phyloP scores from a whole-genome alignment of 208 protist species.

The Acanthamoeba lenticulata region DNA sequence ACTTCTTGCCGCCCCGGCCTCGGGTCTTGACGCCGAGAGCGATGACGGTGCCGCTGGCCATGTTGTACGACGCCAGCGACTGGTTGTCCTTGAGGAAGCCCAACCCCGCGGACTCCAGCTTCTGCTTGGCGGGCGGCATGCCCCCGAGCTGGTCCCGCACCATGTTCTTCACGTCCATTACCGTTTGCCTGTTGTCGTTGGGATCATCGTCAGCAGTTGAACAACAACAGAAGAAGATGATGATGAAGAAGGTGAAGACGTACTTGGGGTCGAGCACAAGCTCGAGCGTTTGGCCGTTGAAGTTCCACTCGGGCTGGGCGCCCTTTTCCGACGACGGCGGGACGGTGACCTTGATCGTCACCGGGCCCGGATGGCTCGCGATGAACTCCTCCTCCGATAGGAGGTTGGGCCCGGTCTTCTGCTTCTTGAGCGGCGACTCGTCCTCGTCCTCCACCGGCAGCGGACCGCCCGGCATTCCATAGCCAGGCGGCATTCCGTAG shows the following conservation, averaged over 20 bases:
- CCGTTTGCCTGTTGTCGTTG: too few species aligned
- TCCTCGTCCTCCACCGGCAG: not conserved
- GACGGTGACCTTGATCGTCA: slow-evolving; percentile 14
- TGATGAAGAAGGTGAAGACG: not conserved
- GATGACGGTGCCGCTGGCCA: slow-evolving; percentile 27
- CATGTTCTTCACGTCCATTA: slow-evolving; percentile 61
- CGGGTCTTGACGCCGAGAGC: slow-evolving; percentile 62
- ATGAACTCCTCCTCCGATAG: slow-evolving; percentile 67
- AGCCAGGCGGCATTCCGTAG: too few species aligned
- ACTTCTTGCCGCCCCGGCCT: slow-evolving; percentile 76
- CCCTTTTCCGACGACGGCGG: not conserved
- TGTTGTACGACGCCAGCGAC: slow-evolving; percentile 78
- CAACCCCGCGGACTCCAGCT: slow-evolving; percentile 66
- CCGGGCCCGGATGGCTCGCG: slow-evolving; percentile 48
- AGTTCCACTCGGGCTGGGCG: slow-evolving; percentile 59
- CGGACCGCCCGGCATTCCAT: too few species aligned
- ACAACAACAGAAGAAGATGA: not conserved
- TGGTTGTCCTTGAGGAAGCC: slow-evolving; percentile 77
- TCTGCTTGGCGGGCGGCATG: slow-evolving; percentile 79
- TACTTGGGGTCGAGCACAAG: slow-evolving; percentile 20
- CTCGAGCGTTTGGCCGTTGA: slow-evolving; percentile 60
- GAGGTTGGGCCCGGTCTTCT: slow-evolving; percentile 62
- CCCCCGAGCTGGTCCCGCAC: slow-evolving; percentile 60
- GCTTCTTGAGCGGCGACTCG: slow-evolving; percentile 58
- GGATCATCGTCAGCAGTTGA: too few species aligned